Percentiles rank a stretch among this genome's conserved stretches.
Evolutionary conservation across 257 asterid genomes (phyloP).

Genomic region (Schizonepeta tenuifolia): DNA sequence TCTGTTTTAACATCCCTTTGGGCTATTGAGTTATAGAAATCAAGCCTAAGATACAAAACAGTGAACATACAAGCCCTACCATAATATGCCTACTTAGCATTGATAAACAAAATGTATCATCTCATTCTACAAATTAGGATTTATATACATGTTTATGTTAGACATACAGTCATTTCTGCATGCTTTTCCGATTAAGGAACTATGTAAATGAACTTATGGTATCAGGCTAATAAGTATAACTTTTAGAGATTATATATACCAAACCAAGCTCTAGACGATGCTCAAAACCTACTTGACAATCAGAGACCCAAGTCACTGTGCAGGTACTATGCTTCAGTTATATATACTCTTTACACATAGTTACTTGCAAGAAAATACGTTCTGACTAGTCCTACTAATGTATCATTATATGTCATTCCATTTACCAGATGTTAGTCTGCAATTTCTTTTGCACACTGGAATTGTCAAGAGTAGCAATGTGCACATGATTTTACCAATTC

Average conservation of each 20-base stretch:
- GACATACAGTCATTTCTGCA: neutral
- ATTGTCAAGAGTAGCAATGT: neutral
- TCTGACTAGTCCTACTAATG: neutral
- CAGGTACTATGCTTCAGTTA: neutral
- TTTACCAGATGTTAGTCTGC: slow-evolving; percentile 6
- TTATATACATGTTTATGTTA: neutral
- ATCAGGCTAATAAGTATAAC: neutral
- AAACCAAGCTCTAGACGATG: slow-evolving; percentile 4
- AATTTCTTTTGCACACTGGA: slow-evolving; percentile 6
- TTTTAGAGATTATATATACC: neutral
- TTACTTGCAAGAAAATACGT: neutral
- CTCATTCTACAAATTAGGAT: slow-evolving; percentile 2
- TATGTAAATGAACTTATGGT: slow-evolving; percentile 5
- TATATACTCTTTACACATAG: neutral
- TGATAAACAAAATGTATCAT: slow-evolving; percentile 1
- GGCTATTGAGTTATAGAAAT: slow-evolving; percentile 16
- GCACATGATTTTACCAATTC: slow-evolving; percentile 9
- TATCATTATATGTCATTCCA: slow-evolving; percentile 8
- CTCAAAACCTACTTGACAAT: neutral
- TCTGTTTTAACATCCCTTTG: neutral
- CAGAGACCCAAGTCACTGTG: slow-evolving; percentile 4
- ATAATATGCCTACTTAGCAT: neutral
- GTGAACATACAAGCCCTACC: neutral
- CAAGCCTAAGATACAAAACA: neutral
- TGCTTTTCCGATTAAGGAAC: slow-evolving; percentile 1